Evolutionary conservation across 495 filamentous ascomycete genomes (phyloP).

Genomic region (Rhypophila decipiens): DNA sequence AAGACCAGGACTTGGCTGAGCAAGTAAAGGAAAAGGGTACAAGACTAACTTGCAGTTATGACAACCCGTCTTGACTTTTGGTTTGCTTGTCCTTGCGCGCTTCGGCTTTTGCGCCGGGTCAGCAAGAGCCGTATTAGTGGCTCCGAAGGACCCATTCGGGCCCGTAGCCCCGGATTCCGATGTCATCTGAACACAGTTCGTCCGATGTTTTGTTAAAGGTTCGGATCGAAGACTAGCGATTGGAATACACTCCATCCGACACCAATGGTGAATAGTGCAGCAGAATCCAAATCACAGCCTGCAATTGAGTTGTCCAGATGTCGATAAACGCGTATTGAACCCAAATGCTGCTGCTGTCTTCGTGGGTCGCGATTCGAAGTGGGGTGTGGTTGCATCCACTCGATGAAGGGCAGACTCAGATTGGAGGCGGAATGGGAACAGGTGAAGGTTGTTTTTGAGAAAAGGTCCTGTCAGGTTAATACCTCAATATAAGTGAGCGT

Average conservation of each 20-base stretch:
- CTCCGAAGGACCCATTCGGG: neutral
- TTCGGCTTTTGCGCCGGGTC: conserved; percentile 20
- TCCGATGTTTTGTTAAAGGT: neutral
- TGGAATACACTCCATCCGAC: neutral
- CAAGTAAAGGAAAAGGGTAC: conserved; percentile 3
- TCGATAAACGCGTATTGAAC: too few species aligned
- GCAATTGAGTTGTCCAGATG: too few species aligned
- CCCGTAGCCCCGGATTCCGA: neutral
- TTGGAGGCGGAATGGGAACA: too few species aligned
- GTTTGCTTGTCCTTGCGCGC: conserved; percentile 38
- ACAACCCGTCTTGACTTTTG: conserved; percentile 51
- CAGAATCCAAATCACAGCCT: too few species aligned
- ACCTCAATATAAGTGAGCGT: neutral
- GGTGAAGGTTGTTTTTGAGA: neutral
- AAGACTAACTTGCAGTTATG: conserved; percentile 50
- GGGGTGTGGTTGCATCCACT: too few species aligned
- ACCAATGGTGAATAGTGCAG: neutral
- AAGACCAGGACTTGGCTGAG: neutral
- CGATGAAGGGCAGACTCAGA: too few species aligned
- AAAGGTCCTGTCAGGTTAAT: too few species aligned
- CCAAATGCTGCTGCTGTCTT: too few species aligned
- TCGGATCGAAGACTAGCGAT: neutral
- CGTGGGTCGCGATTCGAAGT: too few species aligned
- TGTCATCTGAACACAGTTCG: conserved; percentile 3
- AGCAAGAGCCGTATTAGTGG: conserved; percentile 6